Base-by-base conservation (phyloP, 768 basidiomycete species). In the Leccinum fibrillosum region DNA sequence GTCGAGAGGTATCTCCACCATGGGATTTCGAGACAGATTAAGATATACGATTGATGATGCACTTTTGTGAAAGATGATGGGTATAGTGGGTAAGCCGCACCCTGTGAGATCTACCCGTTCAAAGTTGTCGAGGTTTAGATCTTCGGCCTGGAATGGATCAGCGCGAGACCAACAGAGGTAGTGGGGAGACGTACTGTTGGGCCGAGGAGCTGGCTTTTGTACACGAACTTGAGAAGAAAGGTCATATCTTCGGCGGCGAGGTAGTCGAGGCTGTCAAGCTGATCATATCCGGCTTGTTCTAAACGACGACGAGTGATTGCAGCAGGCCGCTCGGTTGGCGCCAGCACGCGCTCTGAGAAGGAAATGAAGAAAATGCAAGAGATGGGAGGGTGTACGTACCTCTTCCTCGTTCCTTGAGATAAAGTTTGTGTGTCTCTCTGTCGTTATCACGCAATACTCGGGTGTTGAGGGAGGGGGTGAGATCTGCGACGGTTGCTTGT, bases 1-100 rank as follows among this genome's bases (percentile, higher is more conserved):
- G 74, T 98, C 97, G 52, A 93, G 86, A 1, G 96, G 97, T 35
- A 98, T 89, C 72, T 98, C 95, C 55, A 95, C 82, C 84, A 96
- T 92, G 2, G 95, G 94, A 69, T 98, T 99, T 47, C 91, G 86
- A 4, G 94, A 96, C 13, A 98, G 82, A 59, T 90, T 91, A 58
- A 98, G 87, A 42, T 81, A 86, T 57, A 90, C 77, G 66, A 99
- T 94, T 25, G 83, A 82, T 63, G 89, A 86, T 1, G 94, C 94
- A 58, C 92, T 85, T 54, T 84, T 81, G 71, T 99, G 89, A 12
- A 98, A 79, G 57, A 85, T 78, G 63, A 96, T 86, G 1, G 97
- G 97, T 49, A 98, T 89, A 4, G 94, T 90, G 54, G 89, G 88
- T 3, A 98, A 77, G 64, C 90, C 83, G 52, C 87, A 81, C 1